phyloP scores from a whole-genome alignment of 768 basidiomycete species.

The Mycena kentingensis region DNA sequence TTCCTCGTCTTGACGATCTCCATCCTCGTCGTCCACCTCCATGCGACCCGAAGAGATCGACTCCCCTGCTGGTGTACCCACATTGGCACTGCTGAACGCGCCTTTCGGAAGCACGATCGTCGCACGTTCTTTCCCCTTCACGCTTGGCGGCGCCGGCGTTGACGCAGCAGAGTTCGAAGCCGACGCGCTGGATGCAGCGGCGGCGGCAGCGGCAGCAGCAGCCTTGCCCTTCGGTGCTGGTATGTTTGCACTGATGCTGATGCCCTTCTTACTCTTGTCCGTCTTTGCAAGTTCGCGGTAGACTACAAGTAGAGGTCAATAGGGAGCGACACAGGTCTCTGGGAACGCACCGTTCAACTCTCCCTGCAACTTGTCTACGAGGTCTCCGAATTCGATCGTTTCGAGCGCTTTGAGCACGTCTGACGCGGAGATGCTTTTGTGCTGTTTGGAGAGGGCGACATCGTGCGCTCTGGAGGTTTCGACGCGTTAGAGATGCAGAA shows the following conservation, averaged over 20 bases:
- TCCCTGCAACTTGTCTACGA: slow-evolving; percentile 59
- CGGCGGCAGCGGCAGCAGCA: slow-evolving; percentile 27
- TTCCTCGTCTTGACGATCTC: slow-evolving; percentile 23
- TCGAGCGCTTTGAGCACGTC: slow-evolving; percentile 90
- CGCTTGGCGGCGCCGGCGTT: slow-evolving; percentile 27
- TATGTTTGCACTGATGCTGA: slow-evolving; percentile 22
- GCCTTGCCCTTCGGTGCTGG: slow-evolving; percentile 26
- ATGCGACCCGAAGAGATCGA: slow-evolving; percentile 34
- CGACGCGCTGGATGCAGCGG: neutral
- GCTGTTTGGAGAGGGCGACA: slow-evolving; percentile 78
- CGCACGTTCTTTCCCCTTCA: slow-evolving; percentile 43
- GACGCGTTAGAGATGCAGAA: slow-evolving; percentile 18
- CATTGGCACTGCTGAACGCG: slow-evolving; percentile 27
- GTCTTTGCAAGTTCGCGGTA: slow-evolving; percentile 66
- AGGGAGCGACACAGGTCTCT: neutral
- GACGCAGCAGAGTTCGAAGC: slow-evolving; percentile 12
- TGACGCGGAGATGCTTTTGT: slow-evolving; percentile 86
- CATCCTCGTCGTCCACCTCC: slow-evolving; percentile 34
- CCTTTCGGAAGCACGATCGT: slow-evolving; percentile 29
- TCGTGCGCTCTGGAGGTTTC: slow-evolving; percentile 71
- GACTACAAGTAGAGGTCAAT: slow-evolving; percentile 38
- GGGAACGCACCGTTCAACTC: slow-evolving; percentile 63
- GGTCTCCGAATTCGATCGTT: slow-evolving; percentile 72
- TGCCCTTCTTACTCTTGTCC: slow-evolving; percentile 54
- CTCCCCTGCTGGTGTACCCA: slow-evolving; percentile 25